Evolutionary conservation across 352 stramenopile genomes (phyloP).

Genomic region (Pythium sukuiense): DNA sequence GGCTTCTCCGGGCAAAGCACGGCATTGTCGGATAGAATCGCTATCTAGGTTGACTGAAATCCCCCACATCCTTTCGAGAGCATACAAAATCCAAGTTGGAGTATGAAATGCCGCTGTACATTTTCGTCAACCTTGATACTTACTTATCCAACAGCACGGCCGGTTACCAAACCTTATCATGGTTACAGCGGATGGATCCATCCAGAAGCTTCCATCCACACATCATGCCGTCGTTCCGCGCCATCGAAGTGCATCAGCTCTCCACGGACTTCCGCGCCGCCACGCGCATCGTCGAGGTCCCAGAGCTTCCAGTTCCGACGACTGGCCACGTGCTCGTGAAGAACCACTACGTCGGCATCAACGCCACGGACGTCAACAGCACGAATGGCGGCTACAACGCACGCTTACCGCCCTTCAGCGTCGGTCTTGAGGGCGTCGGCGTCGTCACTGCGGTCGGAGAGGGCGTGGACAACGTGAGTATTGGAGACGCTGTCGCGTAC

Average conservation of each 20-base stretch:
- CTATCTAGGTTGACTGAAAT: no score
- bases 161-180: no score
- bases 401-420: conserved; percentile 50
- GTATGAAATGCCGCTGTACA: no score
- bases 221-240: conserved; percentile 14
- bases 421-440: conserved; percentile 50
- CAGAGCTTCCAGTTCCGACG: conserved; percentile 14
- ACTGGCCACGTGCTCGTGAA: conserved; percentile 48
- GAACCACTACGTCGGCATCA: conserved; percentile 43
- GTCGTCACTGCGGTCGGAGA: conserved; percentile 34
- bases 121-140: no score
- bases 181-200: no score
- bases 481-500: conserved; percentile 40
- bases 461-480: conserved; percentile 35
- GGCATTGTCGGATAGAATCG: no score
- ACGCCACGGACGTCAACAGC: conserved; percentile 58
- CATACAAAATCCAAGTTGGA: no score
- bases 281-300: conserved; percentile 29
- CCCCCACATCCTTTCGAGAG: no score
- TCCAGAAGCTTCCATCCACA: no score
- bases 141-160: no score
- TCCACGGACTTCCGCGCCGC: conserved; percentile 37
- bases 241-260: conserved; percentile 26
- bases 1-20: no score
- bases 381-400: conserved; percentile 55